Base-by-base conservation (phyloP, 2,329 filamentous ascomycete species). In the Colletotrichum tofieldiae region DNA sequence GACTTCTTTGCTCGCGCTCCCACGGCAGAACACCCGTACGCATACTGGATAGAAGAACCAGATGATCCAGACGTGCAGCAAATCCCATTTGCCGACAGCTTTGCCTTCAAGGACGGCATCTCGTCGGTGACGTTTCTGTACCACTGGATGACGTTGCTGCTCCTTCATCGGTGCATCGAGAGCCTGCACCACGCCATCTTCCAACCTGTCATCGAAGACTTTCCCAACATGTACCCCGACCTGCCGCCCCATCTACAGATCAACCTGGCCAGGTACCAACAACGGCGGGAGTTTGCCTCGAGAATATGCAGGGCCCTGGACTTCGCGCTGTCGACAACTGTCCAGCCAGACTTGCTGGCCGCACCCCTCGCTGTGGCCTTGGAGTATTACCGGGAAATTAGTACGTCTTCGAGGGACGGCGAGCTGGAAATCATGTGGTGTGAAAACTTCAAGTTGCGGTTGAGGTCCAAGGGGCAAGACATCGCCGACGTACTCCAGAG, bases 271-370 rank as follows among this genome's bases (percentile, higher is more conserved):
- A 81, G 78, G 43, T 89, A 87, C 73, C 81, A 84, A 20, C 82
- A 85, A 68, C 83, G 82, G 1, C 81, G 82, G 23, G 81, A 84
- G 62, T 78, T 87, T 43, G 87, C 87, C 0, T 83, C 81, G 11
- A 83, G 85, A 65, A 84, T 89, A 20, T 89, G 88, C 74, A 83
- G 87, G 51, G 84, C 84, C 3, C 78, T 90, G 5, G 88, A 89
- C 71, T 86, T 82, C 55, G 84, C 83, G 0, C 79, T 89, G 6
- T 78, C 76, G 8, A 79, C 78, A 3, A 86, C 83, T 1, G 80
- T 81, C 18, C 86, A 88, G 78, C 86, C 86, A 1, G 86, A 88
- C 72, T 74, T 87, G 74, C 75, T 88, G 20, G 76, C 81, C 11
- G 81, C 81, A 14, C 85, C 86, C 4, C 80, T 88, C 77, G 80